phyloP scores from a whole-genome alignment of 106 monocot genomes.

The Platanthera zijinensis region DNA sequence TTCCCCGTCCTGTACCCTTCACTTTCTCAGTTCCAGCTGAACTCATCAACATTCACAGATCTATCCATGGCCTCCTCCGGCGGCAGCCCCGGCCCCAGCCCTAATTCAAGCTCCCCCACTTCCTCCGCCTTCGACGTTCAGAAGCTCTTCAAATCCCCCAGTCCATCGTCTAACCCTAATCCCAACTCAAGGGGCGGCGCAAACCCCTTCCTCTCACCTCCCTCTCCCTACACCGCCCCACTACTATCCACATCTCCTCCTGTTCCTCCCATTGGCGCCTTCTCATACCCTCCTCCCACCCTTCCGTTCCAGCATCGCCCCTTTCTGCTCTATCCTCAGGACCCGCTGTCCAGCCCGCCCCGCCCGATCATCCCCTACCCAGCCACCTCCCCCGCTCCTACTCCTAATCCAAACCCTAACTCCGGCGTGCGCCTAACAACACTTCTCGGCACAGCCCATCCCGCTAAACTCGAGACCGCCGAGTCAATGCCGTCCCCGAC shows the following conservation, averaged over 20 bases:
- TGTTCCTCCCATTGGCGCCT: slow-evolving; percentile 7
- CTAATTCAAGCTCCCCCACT: slow-evolving; percentile 13
- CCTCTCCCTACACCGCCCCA: slow-evolving; percentile 10
- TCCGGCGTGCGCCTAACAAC: slow-evolving; percentile 78
- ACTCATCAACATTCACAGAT: not conserved
- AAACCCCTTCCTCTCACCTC: slow-evolving; percentile 3
- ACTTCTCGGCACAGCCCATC: slow-evolving; percentile 37
- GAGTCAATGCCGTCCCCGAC: slow-evolving; percentile 53
- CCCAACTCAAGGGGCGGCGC: not conserved
- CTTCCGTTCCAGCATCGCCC: slow-evolving; percentile 19
- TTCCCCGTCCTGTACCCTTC: too few relatives aligned
- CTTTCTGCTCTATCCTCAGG: slow-evolving; percentile 16
- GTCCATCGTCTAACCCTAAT: not conserved
- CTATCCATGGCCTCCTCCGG: slow-evolving; percentile 44
- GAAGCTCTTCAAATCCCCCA: slow-evolving; percentile 10
- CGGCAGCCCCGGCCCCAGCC: slow-evolving; percentile 35
- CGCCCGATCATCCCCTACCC: slow-evolving; percentile 15
- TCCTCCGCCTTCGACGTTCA: slow-evolving; percentile 8
- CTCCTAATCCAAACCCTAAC: slow-evolving; percentile 25
- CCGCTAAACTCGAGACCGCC: slow-evolving; percentile 50
- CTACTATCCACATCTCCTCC: slow-evolving; percentile 12
- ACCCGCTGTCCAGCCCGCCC: slow-evolving; percentile 9
- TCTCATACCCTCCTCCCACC: slow-evolving; percentile 11
- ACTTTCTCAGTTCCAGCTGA: not conserved
- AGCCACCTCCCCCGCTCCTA: slow-evolving; percentile 11